A percentile compares a stretch with the other conserved stretches of the same genome.
These are phyloP conservation scores for Amanita pseudoporphyria DNA, from an alignment of 768 basidiomycete species.

Conservation along the genomic window DNA sequence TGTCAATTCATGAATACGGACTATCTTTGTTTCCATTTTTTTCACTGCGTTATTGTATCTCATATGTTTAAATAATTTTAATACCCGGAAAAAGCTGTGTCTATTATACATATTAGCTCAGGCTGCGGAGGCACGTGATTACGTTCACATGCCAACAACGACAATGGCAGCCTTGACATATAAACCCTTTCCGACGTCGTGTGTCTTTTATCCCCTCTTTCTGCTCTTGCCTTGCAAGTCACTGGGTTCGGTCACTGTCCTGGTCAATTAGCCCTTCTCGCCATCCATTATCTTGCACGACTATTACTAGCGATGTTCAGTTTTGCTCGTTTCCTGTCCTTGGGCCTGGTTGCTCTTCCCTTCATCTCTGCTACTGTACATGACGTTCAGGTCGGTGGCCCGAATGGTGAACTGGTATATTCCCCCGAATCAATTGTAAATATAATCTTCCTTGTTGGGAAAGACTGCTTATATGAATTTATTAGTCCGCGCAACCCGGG, in stretches of 20 bases:
- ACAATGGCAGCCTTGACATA: conserved; percentile 1
- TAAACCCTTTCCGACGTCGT: not conserved
- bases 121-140: not conserved
- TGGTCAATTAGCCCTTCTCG: conserved; percentile 10
- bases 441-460: conserved; percentile 3
- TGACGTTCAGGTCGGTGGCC: conserved; percentile 44
- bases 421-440: conserved; percentile 46
- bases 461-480: conserved; percentile 1
- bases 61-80: too few relatives aligned
- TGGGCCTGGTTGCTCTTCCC: conserved; percentile 41
- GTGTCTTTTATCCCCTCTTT: conserved; percentile 15
- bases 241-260: conserved; percentile 11
- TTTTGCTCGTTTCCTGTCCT: conserved; percentile 23
- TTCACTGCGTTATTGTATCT: too few relatives aligned
- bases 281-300: conserved; percentile 18
- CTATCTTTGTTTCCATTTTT: too few relatives aligned
- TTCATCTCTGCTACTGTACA: conserved; percentile 38
- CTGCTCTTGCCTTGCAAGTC: conserved; percentile 17
- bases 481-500: conserved; percentile 36
- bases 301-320: conserved; percentile 35
- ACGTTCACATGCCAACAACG: not conserved
- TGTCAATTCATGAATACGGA: too few relatives aligned
- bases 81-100: too few relatives aligned
- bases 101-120: too few relatives aligned
- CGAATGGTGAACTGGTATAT: conserved; percentile 29